Conservation (phyloP, 768 basidiomycete species). For the Trametes coccinea region DNA sequence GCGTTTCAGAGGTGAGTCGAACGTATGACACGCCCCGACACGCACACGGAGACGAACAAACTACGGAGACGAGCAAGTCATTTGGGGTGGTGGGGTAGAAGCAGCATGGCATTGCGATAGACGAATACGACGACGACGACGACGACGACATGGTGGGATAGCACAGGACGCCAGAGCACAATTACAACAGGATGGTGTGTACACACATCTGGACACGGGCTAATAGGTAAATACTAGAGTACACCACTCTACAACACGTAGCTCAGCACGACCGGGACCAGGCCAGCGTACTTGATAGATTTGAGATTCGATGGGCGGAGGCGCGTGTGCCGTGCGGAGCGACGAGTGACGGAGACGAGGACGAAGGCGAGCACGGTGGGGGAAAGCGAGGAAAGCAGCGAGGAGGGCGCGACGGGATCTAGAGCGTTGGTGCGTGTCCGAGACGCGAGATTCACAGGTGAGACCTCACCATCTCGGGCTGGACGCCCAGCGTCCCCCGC, state of each 20-base stretch:
- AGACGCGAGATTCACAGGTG: conserved; percentile 16
- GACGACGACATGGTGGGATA: background rate
- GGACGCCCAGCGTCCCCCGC: conserved; percentile 6
- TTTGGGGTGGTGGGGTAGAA: background rate
- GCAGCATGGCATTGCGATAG: background rate
- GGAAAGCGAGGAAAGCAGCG: background rate
- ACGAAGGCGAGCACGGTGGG: background rate
- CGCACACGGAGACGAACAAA: background rate
- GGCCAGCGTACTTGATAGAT: conserved; percentile 2
- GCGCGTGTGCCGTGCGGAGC: background rate
- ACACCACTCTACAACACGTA: conserved; percentile 14
- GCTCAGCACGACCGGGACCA: conserved; percentile 11
- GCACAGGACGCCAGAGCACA: background rate
- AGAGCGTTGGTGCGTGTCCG: background rate
- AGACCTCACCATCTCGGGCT: conserved; percentile 25
- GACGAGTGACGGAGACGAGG: background rate
- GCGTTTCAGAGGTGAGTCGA: background rate
- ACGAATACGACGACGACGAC: background rate
- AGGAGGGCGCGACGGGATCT: background rate
- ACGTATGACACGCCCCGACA: background rate
- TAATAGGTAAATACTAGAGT: background rate
- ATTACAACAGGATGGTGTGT: conserved; percentile 4
- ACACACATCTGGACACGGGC: background rate
- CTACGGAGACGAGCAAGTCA: background rate
- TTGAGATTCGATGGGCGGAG: background rate